Evolutionary conservation across 129 eudicot genomes (phyloP), one percentile per base, ranked within the genome.

Genomic region (Apium graveolens): DNA sequence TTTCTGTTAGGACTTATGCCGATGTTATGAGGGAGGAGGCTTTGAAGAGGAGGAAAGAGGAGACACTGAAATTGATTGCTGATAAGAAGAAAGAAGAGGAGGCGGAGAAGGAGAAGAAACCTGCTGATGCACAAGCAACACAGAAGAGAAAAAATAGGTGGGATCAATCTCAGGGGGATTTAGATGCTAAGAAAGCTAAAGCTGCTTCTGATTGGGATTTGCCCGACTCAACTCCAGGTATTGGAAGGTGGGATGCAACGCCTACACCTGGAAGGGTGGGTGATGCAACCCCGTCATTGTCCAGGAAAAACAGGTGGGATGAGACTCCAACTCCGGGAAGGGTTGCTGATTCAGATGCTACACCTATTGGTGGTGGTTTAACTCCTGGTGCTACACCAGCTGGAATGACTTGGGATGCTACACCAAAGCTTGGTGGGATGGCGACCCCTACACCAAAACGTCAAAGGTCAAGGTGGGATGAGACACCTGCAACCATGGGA

Each of bases 361-460:
- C 98, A 16, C 98, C 98, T 12, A 82, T 87, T 49, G 98, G 85
- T 53, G 98, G 97, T 60, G 98, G 98, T n/a, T 92, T 73, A 65
- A 91, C 98, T 51, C 98, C 98, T 9, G 98, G 98, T 13, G 97
- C 98, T 21, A 95, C 98, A 11, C 98, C 98, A 11, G 96, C 98
- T n/a, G 98, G 98, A 20, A 95, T 95, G 98, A 85, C 97, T 10
- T 95, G 98, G 98, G 98, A 95, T 79, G 91, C 98, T 24, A 92
- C 98, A 5, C 98, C 98, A 0, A 95, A 95, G 88, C 84, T 93
- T 29, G 82, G 91, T 27, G 98, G 97, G 14, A 76, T 91, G 75
- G 97, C 96, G 57, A 95, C 98, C 3, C 98, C 98, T 4, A 95
- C 98, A 10, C 97, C 98, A 1, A 95, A 92, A 86, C 81, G 96